These are phyloP conservation scores for Mycothermus thermophilus DNA, from an alignment of 495 filamentous ascomycete species.

Conservation along the genomic window DNA sequence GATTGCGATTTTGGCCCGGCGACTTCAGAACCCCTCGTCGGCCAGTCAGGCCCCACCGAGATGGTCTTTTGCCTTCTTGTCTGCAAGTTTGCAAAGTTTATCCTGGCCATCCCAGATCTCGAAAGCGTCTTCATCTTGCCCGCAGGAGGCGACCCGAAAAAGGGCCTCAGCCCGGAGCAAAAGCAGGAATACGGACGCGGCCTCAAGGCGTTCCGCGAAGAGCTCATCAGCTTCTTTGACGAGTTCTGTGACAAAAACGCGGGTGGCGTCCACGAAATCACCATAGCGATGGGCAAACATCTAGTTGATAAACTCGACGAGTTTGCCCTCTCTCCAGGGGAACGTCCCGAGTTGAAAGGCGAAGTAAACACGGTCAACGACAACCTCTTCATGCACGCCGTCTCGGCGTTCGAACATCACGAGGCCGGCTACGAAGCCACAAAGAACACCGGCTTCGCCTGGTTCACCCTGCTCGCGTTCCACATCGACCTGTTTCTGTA, in stretches of 20 bases:
- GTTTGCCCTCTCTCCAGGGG: constrained; percentile 28
- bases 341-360: constrained; percentile 28
- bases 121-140: constrained; percentile 30
- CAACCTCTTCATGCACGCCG: constrained; percentile 33
- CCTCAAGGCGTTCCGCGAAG: constrained; percentile 30
- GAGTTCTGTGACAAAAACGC: constrained; percentile 46
- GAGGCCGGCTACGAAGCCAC: constrained; percentile 25
- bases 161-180: constrained; percentile 21
- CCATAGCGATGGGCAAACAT: constrained; percentile 30
- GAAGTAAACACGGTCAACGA: constrained; percentile 27
- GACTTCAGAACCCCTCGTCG: constrained; percentile 39
- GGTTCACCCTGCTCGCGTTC: constrained; percentile 38
- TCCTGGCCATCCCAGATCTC: constrained; percentile 30
- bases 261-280: constrained; percentile 45
- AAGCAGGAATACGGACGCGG: constrained; percentile 36
- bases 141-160: constrained; percentile 9
- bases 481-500: constrained; percentile 41
- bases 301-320: constrained; percentile 31
- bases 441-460: constrained; percentile 28
- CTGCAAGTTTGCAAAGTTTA: constrained; percentile 34
- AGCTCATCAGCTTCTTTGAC: constrained; percentile 35
- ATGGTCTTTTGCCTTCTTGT: constrained; percentile 54
- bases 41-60: constrained; percentile 46
- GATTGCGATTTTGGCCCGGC: constrained; percentile 45
- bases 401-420: constrained; percentile 31